phyloP scores from a whole-genome alignment of 2,329 filamentous ascomycete genomes.

The Achaetomium macrosporum region DNA sequence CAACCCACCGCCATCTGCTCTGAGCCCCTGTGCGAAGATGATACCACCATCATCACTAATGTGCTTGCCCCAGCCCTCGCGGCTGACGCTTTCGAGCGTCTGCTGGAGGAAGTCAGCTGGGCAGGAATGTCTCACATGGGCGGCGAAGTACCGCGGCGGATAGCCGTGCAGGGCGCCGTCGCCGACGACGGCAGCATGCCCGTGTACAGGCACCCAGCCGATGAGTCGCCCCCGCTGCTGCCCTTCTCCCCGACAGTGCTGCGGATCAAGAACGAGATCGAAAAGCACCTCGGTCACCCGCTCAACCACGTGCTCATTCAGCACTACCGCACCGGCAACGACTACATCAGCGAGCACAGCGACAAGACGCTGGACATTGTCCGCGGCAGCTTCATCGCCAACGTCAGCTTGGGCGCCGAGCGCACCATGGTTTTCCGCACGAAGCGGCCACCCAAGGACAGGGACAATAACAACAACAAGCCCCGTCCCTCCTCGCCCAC shows the following conservation, averaged over 20 bases:
- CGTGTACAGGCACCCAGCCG: conserved; percentile 90
- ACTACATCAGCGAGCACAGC: conserved; percentile 94
- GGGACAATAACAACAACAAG: background rate
- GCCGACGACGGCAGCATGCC: conserved; percentile 67
- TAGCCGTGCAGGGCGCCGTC: conserved; percentile 78
- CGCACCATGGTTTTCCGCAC: conserved; percentile 84
- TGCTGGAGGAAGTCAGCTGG: conserved; percentile 76
- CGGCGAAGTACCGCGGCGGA: conserved; percentile 83
- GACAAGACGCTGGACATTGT: conserved; percentile 95
- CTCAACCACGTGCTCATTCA: conserved; percentile 93
- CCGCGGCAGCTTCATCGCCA: conserved; percentile 75
- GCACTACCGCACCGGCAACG: conserved; percentile 78
- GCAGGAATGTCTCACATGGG: conserved; percentile 89
- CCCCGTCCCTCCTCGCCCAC: background rate
- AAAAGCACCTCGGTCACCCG: conserved; percentile 67
- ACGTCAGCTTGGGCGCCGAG: conserved; percentile 88
- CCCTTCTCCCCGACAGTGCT: conserved; percentile 70
- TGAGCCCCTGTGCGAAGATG: conserved; percentile 67
- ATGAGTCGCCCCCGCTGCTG: conserved; percentile 73
- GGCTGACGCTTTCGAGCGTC: conserved; percentile 58
- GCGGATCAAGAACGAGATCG: conserved; percentile 61
- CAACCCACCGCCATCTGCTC: conserved; percentile 25
- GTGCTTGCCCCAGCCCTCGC: conserved; percentile 56
- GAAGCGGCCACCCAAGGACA: conserved; percentile 50
- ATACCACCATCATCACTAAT: conserved; percentile 67